These are phyloP conservation scores for Elymus sibiricus DNA, from an alignment of 176 grass and related monocot species.

Conservation along the genomic window DNA sequence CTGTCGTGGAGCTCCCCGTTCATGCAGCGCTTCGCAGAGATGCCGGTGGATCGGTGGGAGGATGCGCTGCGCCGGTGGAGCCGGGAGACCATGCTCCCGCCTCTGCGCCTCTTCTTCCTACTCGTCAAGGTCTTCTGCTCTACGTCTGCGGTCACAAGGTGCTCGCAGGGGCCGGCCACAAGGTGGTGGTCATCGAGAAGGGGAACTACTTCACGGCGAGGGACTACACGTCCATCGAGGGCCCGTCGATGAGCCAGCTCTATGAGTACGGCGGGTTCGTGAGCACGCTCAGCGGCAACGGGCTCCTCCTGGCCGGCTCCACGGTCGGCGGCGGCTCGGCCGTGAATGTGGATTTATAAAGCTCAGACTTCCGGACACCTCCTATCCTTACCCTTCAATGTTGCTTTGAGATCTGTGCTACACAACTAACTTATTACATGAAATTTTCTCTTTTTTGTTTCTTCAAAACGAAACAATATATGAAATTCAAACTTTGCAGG, in stretches of 20 bases:
- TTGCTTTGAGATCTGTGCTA: no score
- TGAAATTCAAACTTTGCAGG: no score
- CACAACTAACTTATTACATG: no score
- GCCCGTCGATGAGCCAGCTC: constrained; percentile 58
- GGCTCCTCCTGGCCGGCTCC: constrained; percentile 61
- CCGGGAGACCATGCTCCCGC: constrained; percentile 43
- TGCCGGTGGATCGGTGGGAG: constrained; percentile 47
- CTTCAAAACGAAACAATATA: no score
- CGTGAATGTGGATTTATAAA: no score
- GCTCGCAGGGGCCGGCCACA: constrained; percentile 62
- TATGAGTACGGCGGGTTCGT: constrained; percentile 74
- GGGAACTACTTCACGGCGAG: constrained; percentile 72
- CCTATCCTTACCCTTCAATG: no score
- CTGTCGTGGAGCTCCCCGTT: constrained; percentile 54
- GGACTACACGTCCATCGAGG: constrained; percentile 83
- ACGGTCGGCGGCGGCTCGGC: constrained; percentile 82
- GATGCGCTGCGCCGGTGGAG: constrained; percentile 56
- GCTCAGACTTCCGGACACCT: no score
- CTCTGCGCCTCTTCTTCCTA: constrained; percentile 67
- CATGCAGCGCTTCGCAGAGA: constrained; percentile 56
- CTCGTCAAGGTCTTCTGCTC: constrained; percentile 59
- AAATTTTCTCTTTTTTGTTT: no score
- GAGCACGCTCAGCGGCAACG: constrained; percentile 41
- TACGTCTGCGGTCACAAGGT: constrained; percentile 70
- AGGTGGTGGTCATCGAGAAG: constrained; percentile 87